phyloP scores from a whole-genome alignment of 2,329 filamentous ascomycete species.

The Didymella lethalis region DNA sequence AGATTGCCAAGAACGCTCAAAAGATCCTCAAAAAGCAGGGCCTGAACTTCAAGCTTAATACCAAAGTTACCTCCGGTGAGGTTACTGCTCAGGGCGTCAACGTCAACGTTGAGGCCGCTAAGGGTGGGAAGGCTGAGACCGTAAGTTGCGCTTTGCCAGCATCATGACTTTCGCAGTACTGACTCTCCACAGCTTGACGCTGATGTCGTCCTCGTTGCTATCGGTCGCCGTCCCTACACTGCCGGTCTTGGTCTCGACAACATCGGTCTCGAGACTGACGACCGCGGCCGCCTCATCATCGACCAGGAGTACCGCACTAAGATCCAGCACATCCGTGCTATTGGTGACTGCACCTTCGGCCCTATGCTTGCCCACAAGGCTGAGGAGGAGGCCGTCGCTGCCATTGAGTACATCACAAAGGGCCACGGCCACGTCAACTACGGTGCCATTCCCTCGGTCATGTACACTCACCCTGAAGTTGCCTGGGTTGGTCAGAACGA shows the following conservation, averaged over 20 bases:
- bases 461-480: slow-evolving; percentile 99
- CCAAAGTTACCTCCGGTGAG: slow-evolving; percentile 91
- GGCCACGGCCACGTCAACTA: slow-evolving; percentile 99
- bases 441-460: slow-evolving; percentile 94
- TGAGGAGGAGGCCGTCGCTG: slow-evolving; percentile 95
- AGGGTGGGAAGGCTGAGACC: slow-evolving; percentile 93
- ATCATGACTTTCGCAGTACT: slow-evolving; percentile 4
- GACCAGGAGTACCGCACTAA: slow-evolving; percentile 99
- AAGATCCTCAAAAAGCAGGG: slow-evolving; percentile 97
- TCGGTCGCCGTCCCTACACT: slow-evolving; percentile 95
- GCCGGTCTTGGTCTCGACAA: slow-evolving; percentile 91
- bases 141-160: slow-evolving; percentile 60
- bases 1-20: slow-evolving; percentile 89
- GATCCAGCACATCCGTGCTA: slow-evolving; percentile 93
- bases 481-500: slow-evolving; percentile 99
- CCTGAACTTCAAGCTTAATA: slow-evolving; percentile 97
- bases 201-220: slow-evolving; percentile 95
- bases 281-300: slow-evolving; percentile 93
- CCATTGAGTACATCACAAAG: slow-evolving; percentile 97
- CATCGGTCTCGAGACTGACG: slow-evolving; percentile 88
- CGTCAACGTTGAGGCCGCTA: slow-evolving; percentile 87
- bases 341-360: slow-evolving; percentile 95
- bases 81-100: slow-evolving; percentile 78
- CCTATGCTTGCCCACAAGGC: slow-evolving; percentile 99
- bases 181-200: slow-evolving; percentile 74